phyloP scores from a whole-genome alignment of 495 filamentous ascomycete genomes.

The Symbiotaphrina buchneri region DNA sequence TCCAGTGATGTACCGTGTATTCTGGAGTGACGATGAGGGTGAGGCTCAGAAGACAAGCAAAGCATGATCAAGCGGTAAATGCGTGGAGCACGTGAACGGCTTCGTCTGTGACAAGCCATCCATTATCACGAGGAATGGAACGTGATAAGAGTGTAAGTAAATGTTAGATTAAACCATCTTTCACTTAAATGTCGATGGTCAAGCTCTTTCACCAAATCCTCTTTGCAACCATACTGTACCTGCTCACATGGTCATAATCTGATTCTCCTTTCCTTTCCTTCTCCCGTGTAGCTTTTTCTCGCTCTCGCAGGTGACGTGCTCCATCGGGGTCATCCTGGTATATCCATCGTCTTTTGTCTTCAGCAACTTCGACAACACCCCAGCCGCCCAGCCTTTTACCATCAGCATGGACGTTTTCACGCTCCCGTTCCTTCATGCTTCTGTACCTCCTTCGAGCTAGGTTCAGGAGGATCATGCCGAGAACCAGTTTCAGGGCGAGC shows the following conservation, averaged over 20 bases:
- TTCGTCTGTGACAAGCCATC: too few species aligned
- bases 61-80: too few species aligned
- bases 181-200: too few species aligned
- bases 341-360: slow-evolving; percentile 68
- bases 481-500: slow-evolving; percentile 56
- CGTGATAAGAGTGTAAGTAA: too few species aligned
- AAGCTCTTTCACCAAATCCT: slow-evolving; percentile 84
- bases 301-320: slow-evolving; percentile 39
- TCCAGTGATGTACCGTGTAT: too few species aligned
- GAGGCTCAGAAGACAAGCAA: too few species aligned
- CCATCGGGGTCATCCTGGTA: slow-evolving; percentile 69
- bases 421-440: slow-evolving; percentile 54
- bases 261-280: slow-evolving; percentile 29
- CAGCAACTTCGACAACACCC: slow-evolving; percentile 70
- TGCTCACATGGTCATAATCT: slow-evolving; percentile 41
- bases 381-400: slow-evolving; percentile 58
- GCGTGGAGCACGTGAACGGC: too few species aligned
- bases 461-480: slow-evolving; percentile 61
- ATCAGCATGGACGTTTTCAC: slow-evolving; percentile 31
- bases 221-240: slow-evolving; percentile 89
- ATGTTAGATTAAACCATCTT: too few species aligned
- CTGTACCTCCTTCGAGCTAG: slow-evolving; percentile 57
- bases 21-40: too few species aligned
- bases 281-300: slow-evolving; percentile 30
- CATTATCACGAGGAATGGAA: too few species aligned